Base-by-base conservation (phyloP, 176 grass and related monocot species). In the Guadua angustifolia region DNA sequence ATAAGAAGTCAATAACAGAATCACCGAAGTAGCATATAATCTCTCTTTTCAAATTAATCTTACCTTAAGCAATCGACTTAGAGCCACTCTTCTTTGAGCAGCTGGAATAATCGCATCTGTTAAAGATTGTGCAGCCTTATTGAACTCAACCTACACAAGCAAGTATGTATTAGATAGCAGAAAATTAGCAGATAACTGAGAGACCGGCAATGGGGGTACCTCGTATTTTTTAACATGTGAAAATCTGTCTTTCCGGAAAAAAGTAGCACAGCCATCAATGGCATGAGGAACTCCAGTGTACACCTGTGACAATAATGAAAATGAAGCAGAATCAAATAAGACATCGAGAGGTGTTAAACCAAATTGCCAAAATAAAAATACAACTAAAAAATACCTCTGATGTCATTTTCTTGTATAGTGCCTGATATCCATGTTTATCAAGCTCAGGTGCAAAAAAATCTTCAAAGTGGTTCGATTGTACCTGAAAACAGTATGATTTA, bases 211-310 rank as follows among this genome's bases (percentile, higher is more conserved):
- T 60, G 62, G 36, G 17, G 22, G 45, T 92, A 99, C 97, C 97
- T 99, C 97, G 50, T 99, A 99, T 89, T 99, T 99, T 84, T 99
- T 99, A 60, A 99, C 97, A 87, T 99, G 97, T n/a, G 91, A 94
- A 92, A 99, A 99, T 77, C 88, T 92, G 66, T 99, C 97, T 78
- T 88, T 92, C n/a, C 97, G 97, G 58, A 99, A 99, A 94, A 99
- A 99, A 61, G 93, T 99, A 69, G 97, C 97, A 92, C 97, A 99
- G 0, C 93, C 97, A 66, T 99, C 93, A 44, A 99, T 83, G 5
- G 80, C 79, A 46, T 84, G 83, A 77, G 88, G 89, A 82, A 87
- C 91, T 85, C 93, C 94, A 46, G 68, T 79, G 68, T 94, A 99
- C 51, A 99, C 80, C 93, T 99, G 83, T 73, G 77, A 51, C 18